Percentiles rank a stretch among this genome's conserved stretches.
phyloP scores from a whole-genome alignment of 257 asterid species.

The Craterostigma plantagineum region DNA sequence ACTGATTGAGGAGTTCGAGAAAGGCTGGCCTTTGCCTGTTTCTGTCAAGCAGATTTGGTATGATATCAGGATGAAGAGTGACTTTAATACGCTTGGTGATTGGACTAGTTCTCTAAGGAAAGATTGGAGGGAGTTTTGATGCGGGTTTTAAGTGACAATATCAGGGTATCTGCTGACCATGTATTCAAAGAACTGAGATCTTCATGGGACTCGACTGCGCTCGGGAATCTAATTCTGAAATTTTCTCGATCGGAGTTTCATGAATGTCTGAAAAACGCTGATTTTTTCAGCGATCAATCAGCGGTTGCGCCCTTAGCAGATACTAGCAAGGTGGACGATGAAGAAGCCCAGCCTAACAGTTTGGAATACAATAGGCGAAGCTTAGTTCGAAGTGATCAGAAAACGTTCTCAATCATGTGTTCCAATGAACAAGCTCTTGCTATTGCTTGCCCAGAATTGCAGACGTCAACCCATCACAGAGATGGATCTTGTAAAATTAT shows the following conservation, averaged over 20 bases:
- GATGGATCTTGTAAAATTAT: conserved; percentile 14
- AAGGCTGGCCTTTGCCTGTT: conserved; percentile 29
- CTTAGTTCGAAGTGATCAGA: conserved; percentile 10
- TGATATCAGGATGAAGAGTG: conserved; percentile 37
- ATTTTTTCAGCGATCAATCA: conserved; percentile 11
- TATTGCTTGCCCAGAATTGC: conserved; percentile 10
- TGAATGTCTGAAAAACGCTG: conserved; percentile 14
- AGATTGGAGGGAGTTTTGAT: conserved; percentile 37
- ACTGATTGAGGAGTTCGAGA: conserved; percentile 37
- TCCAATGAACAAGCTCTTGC: conserved; percentile 11
- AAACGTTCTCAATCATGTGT: conserved; percentile 8
- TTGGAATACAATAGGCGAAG: conserved; percentile 7
- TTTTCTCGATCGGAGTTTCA: conserved; percentile 19
- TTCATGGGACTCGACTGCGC: conserved; percentile 14
- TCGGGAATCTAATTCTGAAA: conserved; percentile 14
- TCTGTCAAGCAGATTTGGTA: conserved; percentile 89
- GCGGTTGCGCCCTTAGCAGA: conserved; percentile 22
- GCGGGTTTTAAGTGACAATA: conserved; percentile 32
- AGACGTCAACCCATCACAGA: conserved; percentile 9
- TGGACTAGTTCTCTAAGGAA: conserved; percentile 35
- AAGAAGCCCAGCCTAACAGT: conserved; percentile 9
- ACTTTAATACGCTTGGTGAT: conserved; percentile 24
- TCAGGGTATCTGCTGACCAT: conserved; percentile 21
- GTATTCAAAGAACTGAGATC: conserved; percentile 21
- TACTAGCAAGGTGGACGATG: conserved; percentile 12